A percentile compares a stretch with the other conserved stretches of the same genome.
Conservation (phyloP, 495 filamentous ascomycete genomes). For the Parachaetomium inaequale region DNA sequence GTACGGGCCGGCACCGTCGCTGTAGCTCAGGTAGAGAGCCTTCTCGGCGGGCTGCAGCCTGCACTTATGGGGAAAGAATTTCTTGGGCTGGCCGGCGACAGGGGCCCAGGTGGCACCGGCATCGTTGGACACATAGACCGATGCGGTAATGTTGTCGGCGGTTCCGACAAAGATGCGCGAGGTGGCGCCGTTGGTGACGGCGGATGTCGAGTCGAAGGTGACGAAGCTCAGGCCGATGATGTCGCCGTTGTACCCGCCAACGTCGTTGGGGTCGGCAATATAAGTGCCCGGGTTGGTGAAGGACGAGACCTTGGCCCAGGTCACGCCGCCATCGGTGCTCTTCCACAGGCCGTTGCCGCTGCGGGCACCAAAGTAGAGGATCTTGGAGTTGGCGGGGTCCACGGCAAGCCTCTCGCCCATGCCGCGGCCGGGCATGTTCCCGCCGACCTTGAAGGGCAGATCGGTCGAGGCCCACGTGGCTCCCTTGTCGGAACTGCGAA, state of each 20-base stretch:
- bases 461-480: slow-evolving; percentile 45
- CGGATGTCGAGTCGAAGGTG: slow-evolving; percentile 55
- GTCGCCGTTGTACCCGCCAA: slow-evolving; percentile 44
- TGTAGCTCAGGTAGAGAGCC: slow-evolving; percentile 55
- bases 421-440: slow-evolving; percentile 64
- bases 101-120: slow-evolving; percentile 52
- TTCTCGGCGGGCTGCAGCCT: slow-evolving; percentile 52
- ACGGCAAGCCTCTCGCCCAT: slow-evolving; percentile 61
- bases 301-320: slow-evolving; percentile 55
- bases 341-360: slow-evolving; percentile 63
- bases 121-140: slow-evolving; percentile 53
- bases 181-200: slow-evolving; percentile 43
- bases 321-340: slow-evolving; percentile 53
- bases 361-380: slow-evolving; percentile 57
- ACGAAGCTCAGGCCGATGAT: slow-evolving; percentile 53
- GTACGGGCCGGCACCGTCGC: slow-evolving; percentile 53
- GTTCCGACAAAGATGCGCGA: slow-evolving; percentile 58
- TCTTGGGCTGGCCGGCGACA: slow-evolving; percentile 47
- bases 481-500: slow-evolving; percentile 49
- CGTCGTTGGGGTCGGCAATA: slow-evolving; percentile 44
- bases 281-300: slow-evolving; percentile 54
- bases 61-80: slow-evolving; percentile 55
- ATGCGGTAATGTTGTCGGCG: slow-evolving; percentile 50
- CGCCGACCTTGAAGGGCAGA: slow-evolving; percentile 58
- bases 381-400: slow-evolving; percentile 54